Evolutionary conservation across 2,329 filamentous ascomycete species (phyloP).

Genomic region (Colletotrichum magnum): DNA sequence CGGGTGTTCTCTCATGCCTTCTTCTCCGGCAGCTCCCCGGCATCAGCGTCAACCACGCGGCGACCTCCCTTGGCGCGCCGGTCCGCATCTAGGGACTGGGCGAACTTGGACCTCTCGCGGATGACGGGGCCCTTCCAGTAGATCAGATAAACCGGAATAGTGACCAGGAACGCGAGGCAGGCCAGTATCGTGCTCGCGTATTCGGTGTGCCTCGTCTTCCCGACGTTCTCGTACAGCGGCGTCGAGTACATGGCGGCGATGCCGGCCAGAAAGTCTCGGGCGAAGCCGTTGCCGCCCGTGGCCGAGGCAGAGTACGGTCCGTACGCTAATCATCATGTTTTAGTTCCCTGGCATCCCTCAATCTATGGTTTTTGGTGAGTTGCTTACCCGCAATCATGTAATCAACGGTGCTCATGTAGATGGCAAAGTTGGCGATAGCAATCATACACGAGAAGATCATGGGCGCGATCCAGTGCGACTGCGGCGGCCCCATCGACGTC

Average conservation of each 20-base stretch:
- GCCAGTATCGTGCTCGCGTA: conserved; percentile 68
- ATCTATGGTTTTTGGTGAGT: too few species aligned
- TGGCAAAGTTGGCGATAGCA: conserved; percentile 74
- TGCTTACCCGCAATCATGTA: conserved; percentile 68
- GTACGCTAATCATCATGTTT: conserved; percentile 61
- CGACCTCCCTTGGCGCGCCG: conserved; percentile 28
- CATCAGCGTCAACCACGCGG: conserved; percentile 14
- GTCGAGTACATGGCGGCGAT: conserved; percentile 72
- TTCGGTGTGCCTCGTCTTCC: conserved; percentile 59
- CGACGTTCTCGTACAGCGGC: conserved; percentile 66
- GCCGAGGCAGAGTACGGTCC: conserved; percentile 76
- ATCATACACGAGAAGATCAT: conserved; percentile 73
- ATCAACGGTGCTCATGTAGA: conserved; percentile 78
- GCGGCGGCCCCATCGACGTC: conserved; percentile 66
- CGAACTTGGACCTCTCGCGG: conserved; percentile 40
- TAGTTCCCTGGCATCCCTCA: neutral
- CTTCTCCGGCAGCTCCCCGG: neutral
- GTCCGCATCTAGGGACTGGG: conserved; percentile 31
- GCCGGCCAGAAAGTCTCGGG: conserved; percentile 75
- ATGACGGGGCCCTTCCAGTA: conserved; percentile 40
- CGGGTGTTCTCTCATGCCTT: too few species aligned
- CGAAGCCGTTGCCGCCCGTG: conserved; percentile 77
- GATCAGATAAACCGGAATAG: conserved; percentile 40
- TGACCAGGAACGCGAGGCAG: conserved; percentile 49
- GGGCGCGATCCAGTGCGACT: conserved; percentile 72